phyloP scores from a whole-genome alignment of 768 basidiomycete species.

The Boletellus ananiceps region DNA sequence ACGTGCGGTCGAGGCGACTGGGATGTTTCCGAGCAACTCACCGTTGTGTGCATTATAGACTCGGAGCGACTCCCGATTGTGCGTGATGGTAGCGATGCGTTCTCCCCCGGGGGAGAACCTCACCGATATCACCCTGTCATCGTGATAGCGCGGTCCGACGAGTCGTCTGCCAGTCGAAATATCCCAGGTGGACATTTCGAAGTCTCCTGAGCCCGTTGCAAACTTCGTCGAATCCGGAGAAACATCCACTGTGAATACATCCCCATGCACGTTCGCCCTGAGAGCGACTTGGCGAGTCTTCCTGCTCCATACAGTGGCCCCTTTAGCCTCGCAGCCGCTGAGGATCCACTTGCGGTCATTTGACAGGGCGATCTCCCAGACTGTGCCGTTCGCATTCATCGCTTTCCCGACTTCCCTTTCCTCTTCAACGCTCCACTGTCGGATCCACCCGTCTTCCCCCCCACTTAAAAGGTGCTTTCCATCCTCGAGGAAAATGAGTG shows the following conservation, averaged over 20 bases:
- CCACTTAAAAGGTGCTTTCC: slow-evolving; percentile 5
- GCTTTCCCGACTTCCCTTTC: neutral
- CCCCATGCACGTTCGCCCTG: neutral
- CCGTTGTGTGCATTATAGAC: neutral
- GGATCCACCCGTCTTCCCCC: slow-evolving; percentile 6
- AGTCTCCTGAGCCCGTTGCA: no score
- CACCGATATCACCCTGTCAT: no score
- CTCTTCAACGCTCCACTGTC: slow-evolving; percentile 4
- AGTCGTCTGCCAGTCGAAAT: no score
- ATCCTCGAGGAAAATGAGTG: slow-evolving; percentile 6
- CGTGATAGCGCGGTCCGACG: no score
- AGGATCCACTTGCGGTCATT: slow-evolving; percentile 8
- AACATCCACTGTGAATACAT: neutral
- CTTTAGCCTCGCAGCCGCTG: slow-evolving; percentile 2
- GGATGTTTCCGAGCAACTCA: neutral
- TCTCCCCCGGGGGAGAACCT: neutral
- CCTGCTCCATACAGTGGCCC: slow-evolving; percentile 4
- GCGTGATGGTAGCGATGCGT: neutral
- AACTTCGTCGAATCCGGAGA: no score
- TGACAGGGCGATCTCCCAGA: slow-evolving; percentile 1
- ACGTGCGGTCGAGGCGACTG: neutral
- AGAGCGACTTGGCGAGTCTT: neutral
- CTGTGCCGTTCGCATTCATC: neutral
- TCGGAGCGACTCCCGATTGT: neutral
- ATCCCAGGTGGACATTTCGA: no score